Conservation (phyloP, 2,329 filamentous ascomycete species). For the Arthrobotrys iridis region DNA sequence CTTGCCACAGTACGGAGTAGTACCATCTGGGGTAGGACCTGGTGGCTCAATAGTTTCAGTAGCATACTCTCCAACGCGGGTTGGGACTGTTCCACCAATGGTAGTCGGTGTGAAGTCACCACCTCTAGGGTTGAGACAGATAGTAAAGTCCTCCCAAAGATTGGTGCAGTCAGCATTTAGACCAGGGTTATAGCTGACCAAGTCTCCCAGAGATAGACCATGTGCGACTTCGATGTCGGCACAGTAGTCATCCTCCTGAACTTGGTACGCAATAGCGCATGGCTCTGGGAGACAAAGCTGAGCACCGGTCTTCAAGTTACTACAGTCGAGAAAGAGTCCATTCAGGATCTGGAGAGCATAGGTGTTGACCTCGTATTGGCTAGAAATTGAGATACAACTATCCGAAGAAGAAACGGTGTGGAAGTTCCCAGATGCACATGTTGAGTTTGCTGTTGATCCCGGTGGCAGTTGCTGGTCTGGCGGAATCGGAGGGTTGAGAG, state of each 20-base stretch:
- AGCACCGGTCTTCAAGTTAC: not conserved
- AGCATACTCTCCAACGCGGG: conserved; percentile 15
- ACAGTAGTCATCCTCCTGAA: conserved; percentile 13
- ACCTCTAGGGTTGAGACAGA: conserved; percentile 7
- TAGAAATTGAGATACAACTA: conserved; percentile 26
- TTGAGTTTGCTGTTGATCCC: conserved; percentile 1
- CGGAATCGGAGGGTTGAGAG: not conserved
- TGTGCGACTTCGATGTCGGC: not conserved
- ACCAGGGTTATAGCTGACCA: conserved; percentile 11
- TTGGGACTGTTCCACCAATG: conserved; percentile 1
- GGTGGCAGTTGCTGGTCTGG: conserved; percentile 4
- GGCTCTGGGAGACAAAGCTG: conserved; percentile 12
- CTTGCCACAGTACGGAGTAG: conserved; percentile 19
- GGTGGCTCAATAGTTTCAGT: conserved; percentile 1
- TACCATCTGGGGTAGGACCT: not conserved
- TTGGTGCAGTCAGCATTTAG: conserved; percentile 21
- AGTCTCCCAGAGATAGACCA: not conserved
- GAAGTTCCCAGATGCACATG: conserved; percentile 2
- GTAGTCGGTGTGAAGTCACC: not conserved
- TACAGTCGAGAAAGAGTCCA: conserved; percentile 15
- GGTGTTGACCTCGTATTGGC: not conserved
- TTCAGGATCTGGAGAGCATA: conserved; percentile 17
- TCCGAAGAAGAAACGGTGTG: conserved; percentile 6
- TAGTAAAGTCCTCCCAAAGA: conserved; percentile 6
- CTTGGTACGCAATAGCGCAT: not conserved